Evolutionary conservation across 352 stramenopile genomes (phyloP), one percentile per base, ranked within the genome.

Genomic region (Phytophthora meadii): DNA sequence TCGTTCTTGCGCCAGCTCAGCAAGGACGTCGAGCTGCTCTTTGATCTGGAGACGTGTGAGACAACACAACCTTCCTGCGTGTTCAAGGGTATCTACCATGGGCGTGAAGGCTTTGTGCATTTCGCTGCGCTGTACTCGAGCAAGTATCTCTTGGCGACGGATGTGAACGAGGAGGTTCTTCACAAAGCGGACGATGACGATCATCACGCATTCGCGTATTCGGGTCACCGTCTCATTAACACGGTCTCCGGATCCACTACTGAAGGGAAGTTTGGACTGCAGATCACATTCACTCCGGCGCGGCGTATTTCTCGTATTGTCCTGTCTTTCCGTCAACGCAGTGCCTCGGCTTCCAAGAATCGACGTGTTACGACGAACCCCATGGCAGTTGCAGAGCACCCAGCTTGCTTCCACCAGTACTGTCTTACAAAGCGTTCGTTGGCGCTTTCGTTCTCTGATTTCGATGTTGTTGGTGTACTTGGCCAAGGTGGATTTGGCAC

Each of bases 1-100:
- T 61, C 70, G 24, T 88, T 94, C 44, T 54, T 94, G 24, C 77
- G 86, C n/a, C 88, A 96, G 61, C 54, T 96, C 37, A 92, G 84
- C 69, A 94, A 96, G 60, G 88, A 96, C 52, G 74, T 92, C 0
- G 88, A 96, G 66, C 57, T 96, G 25, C 77, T 89, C 28, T 96
- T 96, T 45, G 87, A 96, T 42, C 54, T 96, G 4, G 88, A 96
- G 52, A 92, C 88, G 6, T 65, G 79, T 32, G 88, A 96, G 53
- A 84, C 68, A 2, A 76, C 74, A 19, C 79, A 93, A 61, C 84
- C 86, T 42, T 92, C 82, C 34, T 94, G 86, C 36, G 86, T 95
- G 40, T 96, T 93, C 71, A 94, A 96, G 68, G 88, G 88, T 45
- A 85, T 93, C 24, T 96, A 94, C 72, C 86, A 96, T 54, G 88